Base-by-base conservation (phyloP, 345 rosid genomes). In the Angophora floribunda region DNA sequence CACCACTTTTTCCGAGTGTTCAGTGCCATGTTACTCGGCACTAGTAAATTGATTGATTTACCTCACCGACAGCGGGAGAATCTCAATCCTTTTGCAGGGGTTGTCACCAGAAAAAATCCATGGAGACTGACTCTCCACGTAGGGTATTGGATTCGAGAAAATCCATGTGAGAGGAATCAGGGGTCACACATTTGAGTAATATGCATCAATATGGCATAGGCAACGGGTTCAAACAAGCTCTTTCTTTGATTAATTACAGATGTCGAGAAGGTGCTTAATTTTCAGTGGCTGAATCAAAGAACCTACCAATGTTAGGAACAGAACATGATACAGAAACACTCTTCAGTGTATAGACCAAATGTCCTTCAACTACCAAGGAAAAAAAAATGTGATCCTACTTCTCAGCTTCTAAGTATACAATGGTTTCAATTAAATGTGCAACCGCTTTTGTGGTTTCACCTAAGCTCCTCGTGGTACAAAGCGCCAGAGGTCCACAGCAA, bases 401-500 rank as follows among this genome's bases (percentile, higher is more conserved):
- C 13, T 75, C 26, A 13, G 49, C 22, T 75, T 75, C 82, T 5
- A 36, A 17, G 14, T 36, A 36, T 41, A 41, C 41, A 2, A 21
- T 41, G 82, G 26, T 19, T 75, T 36, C 47, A 19, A 36, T 5
- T 19, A 75, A 75, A 36, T 75, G 82, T 9, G 82, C 49, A 75
- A 41, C 47, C 4, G 7, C 26, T 36, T 75, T 36, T 7, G 7
- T 0, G 1, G 82, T 75, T 75, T 9, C 26, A 10, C 26, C 82
- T 75, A 75, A 36, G 82, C 82, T 75, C 26, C 82, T 36, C 44
- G 82, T 36, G 99, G 99, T 51, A 90, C 98, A 90, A 97, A 96
- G 61, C 99, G 96, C 99, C 99, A 97, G 55, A 97, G 99, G 92
- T 97, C 99, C 79, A 97, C 99, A 0, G 97, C 96, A 51, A 97